Evolutionary conservation across 495 filamentous ascomycete species (phyloP).

Genomic region (Penicilliopsis zonata): DNA sequence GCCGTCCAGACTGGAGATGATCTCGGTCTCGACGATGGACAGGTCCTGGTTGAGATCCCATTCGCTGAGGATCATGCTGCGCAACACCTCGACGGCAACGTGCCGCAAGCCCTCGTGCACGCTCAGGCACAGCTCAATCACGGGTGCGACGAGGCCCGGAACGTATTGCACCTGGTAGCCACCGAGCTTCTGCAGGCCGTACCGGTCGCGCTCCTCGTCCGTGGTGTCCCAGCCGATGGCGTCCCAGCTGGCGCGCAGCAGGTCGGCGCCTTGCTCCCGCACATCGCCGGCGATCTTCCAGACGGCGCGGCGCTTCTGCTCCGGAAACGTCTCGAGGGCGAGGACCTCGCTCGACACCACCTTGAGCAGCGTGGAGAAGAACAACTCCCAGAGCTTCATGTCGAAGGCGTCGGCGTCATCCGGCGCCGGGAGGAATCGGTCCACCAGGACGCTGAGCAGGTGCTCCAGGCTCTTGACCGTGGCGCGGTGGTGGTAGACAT

Average conservation of each 20-base stretch:
- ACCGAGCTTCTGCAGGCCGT: conserved; percentile 73
- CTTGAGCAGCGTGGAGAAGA: conserved; percentile 80
- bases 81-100: conserved; percentile 84
- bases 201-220: conserved; percentile 58
- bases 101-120: conserved; percentile 84
- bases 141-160: conserved; percentile 77
- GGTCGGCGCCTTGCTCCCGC: conserved; percentile 75
- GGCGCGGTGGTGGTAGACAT: conserved; percentile 90
- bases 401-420: conserved; percentile 91
- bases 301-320: conserved; percentile 89
- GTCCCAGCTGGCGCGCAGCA: conserved; percentile 80
- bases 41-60: conserved; percentile 95
- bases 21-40: conserved; percentile 84
- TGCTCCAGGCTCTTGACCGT: conserved; percentile 82
- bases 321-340: conserved; percentile 90
- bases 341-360: conserved; percentile 81
- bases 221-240: conserved; percentile 94
- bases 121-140: conserved; percentile 88
- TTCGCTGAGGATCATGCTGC: conserved; percentile 97
- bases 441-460: conserved; percentile 61
- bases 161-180: conserved; percentile 99
- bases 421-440: conserved; percentile 68
- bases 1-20: conserved; percentile 89
- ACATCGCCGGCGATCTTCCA: conserved; percentile 99
- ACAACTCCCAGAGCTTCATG: conserved; percentile 85